phyloP scores from a whole-genome alignment of 441 rosid genomes.

The Hura crepitans region DNA sequence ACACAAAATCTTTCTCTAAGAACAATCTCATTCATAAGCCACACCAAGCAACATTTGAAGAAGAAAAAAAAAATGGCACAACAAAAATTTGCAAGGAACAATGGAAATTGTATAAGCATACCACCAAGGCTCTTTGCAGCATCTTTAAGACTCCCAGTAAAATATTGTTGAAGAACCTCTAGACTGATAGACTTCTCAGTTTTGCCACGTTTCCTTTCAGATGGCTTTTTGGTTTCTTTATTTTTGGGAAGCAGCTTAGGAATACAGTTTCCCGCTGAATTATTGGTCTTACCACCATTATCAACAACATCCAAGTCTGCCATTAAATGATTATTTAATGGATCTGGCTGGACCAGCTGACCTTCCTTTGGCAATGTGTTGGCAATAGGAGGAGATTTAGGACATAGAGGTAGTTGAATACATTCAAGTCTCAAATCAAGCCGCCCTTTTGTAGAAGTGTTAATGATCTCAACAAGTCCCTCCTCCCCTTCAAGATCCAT shows the following conservation, averaged over 20 bases:
- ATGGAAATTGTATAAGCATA: slow-evolving; percentile 35
- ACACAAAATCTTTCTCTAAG: slow-evolving; percentile 23
- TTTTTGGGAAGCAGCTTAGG: slow-evolving; percentile 28
- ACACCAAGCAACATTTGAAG: not conserved
- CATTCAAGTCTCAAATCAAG: slow-evolving; percentile 46
- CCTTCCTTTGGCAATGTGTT: slow-evolving; percentile 27
- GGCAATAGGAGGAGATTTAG: slow-evolving; percentile 31
- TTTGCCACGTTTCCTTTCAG: slow-evolving; percentile 61
- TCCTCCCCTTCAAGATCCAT: slow-evolving; percentile 49
- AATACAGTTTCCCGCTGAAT: slow-evolving; percentile 27
- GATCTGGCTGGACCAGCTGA: slow-evolving; percentile 29
- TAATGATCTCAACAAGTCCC: slow-evolving; percentile 55
- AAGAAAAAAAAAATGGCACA: no score
- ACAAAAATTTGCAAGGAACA: slow-evolving; percentile 15
- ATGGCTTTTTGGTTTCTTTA: slow-evolving; percentile 43
- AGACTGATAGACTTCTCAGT: slow-evolving; percentile 63
- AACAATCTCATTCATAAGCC: slow-evolving; percentile 1
- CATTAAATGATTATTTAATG: slow-evolving; percentile 33
- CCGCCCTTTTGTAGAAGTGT: slow-evolving; percentile 44
- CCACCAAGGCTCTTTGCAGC: slow-evolving; percentile 86
- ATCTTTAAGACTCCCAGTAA: slow-evolving; percentile 85
- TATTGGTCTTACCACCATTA: slow-evolving; percentile 27
- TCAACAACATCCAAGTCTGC: slow-evolving; percentile 32
- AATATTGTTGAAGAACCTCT: slow-evolving; percentile 65
- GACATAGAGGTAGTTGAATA: slow-evolving; percentile 33